Evolutionary conservation across 2,329 filamentous ascomycete genomes (phyloP), one percentile per base, ranked within the genome.

Genomic region (Salinomyces thailandicus): DNA sequence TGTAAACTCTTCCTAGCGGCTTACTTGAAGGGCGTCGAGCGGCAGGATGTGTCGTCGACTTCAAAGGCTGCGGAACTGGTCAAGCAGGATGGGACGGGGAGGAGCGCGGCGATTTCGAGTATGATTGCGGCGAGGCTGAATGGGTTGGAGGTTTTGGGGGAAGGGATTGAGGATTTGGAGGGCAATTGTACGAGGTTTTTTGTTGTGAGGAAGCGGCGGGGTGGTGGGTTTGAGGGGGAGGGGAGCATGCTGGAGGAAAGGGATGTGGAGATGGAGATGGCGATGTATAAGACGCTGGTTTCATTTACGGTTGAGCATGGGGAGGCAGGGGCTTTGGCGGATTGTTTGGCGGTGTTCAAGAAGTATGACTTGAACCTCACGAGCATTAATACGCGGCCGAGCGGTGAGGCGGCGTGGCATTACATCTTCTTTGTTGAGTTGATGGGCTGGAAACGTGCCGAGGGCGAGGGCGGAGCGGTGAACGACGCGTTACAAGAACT

Each of bases 371-470:
- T 46, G 19, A 93, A 95, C 57, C 64, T 96, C 48, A 95, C 87
- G 18, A 89, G 81, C 58, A 93, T 96, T 60, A 87, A 86, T 57
- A 86, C 83, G 47, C 66, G 89, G 45, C 89, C 89, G 4, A 86
- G 83, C 51, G 72, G 82, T 38, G 66, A 72, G 26, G 64, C 67
- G 48, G 76, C 81, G 14, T 96, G 93, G 75, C 79, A 93, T 57
- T 96, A 96, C 62, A 74, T 95, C 24, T 95, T 96, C 64, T 87
- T 96, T 55, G 79, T 95, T 18, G 89, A 96, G 66, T 86, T 93
- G 51, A 74, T 81, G 57, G 80, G 81, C 1, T 71, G 75, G 56
- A 63, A 62, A 47, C 28, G 39, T 16, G 50, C 58, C 38, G 58
- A 62, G 33, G 75, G 75, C 49, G 66, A 67, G 2, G 67, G 71